phyloP scores from a whole-genome alignment of 768 basidiomycete genomes.

The Tricholomella constricta region DNA sequence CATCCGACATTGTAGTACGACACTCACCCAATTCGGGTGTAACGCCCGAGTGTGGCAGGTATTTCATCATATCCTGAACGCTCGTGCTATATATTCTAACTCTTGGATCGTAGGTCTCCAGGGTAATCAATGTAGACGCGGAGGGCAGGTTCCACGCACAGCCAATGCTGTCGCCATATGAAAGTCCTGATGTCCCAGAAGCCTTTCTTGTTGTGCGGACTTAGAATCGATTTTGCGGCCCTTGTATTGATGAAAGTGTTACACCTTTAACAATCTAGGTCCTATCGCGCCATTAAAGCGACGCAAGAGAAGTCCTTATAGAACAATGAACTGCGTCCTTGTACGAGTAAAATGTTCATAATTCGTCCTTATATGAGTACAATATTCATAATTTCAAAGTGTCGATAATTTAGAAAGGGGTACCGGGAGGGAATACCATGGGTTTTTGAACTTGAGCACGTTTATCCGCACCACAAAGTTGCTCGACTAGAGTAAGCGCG shows the following conservation, averaged over 20 bases:
- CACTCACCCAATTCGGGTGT: constrained; percentile 64
- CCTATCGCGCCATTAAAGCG: too few species aligned
- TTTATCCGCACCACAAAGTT: constrained; percentile 64
- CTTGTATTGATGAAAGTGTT: too few species aligned
- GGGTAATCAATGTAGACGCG: constrained; percentile 36
- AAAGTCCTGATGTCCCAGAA: constrained; percentile 69
- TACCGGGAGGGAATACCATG: constrained; percentile 70
- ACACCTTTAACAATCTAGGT: too few species aligned
- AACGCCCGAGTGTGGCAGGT: constrained; percentile 76
- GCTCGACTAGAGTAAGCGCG: constrained; percentile 73
- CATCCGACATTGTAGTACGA: constrained; percentile 49
- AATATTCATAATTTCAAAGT: not conserved
- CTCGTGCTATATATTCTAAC: not conserved
- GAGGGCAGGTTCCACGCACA: constrained; percentile 39
- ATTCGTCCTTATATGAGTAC: not conserved
- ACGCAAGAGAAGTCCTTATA: too few species aligned
- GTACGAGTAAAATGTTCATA: not conserved
- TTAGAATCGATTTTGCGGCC: too few species aligned
- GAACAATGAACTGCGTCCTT: too few species aligned
- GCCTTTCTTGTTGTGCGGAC: constrained; percentile 68
- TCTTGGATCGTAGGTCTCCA: constrained; percentile 43
- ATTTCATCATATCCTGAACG: constrained; percentile 1
- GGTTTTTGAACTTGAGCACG: constrained; percentile 61
- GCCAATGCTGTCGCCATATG: constrained; percentile 51
- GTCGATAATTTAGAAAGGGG: constrained; percentile 32